Evolutionary conservation across 2,329 filamentous ascomycete species (phyloP).

Genomic region (Aspergillus sp.): DNA sequence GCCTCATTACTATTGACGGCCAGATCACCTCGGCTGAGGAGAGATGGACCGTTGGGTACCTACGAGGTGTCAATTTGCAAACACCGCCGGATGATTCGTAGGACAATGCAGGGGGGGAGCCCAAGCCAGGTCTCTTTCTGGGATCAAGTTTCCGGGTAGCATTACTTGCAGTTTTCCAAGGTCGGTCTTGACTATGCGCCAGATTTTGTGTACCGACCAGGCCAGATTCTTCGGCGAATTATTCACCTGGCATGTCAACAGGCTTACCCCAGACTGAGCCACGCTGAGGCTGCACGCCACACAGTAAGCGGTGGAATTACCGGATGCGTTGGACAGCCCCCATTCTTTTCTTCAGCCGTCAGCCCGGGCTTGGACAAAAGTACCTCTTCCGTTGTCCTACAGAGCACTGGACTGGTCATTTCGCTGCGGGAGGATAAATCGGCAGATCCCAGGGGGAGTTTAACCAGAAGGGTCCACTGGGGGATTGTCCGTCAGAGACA

Average conservation of each 20-base stretch:
- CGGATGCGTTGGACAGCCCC: background rate
- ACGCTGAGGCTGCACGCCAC: conserved; percentile 6
- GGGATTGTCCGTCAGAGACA: too few relatives aligned
- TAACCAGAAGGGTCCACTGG: too few relatives aligned
- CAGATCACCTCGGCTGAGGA: too few relatives aligned
- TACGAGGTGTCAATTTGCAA: background rate
- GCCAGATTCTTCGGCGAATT: background rate
- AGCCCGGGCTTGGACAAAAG: background rate
- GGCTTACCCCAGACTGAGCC: conserved; percentile 15
- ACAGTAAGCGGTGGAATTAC: background rate
- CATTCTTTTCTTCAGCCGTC: too few relatives aligned
- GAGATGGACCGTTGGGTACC: background rate
- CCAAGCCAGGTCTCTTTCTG: background rate
- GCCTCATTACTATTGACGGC: too few relatives aligned
- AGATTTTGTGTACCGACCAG: background rate
- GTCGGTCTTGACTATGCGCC: too few relatives aligned
- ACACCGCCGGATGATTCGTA: background rate
- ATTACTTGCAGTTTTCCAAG: background rate
- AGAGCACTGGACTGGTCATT: background rate
- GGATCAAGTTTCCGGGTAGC: background rate
- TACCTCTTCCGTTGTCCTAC: too few relatives aligned
- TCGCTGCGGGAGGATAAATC: background rate
- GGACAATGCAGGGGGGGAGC: background rate
- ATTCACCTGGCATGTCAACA: background rate
- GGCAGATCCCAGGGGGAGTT: background rate